These are phyloP conservation scores for Microcyclospora tardicrescens DNA, from an alignment of 2,329 filamentous ascomycete species.

Conservation along the genomic window DNA sequence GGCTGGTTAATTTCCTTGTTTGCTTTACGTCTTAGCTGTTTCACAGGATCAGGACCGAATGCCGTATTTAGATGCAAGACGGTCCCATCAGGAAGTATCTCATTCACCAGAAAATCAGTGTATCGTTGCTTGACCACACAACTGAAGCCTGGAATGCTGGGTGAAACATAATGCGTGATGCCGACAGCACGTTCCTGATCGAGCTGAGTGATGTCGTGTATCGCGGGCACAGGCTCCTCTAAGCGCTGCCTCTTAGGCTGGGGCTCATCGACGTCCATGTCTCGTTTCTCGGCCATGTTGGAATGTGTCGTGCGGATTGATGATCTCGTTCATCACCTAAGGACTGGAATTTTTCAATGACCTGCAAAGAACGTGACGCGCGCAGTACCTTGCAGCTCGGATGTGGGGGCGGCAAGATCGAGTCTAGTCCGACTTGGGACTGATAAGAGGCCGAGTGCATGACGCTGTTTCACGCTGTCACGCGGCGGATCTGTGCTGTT, in stretches of 20 bases:
- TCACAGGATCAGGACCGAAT: neutral
- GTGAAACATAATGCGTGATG: slow-evolving; percentile 51
- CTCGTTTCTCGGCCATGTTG: slow-evolving; percentile 6
- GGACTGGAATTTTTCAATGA: too few relatives aligned
- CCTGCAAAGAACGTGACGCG: too few relatives aligned
- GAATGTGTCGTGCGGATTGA: too few relatives aligned
- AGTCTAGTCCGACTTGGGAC: too few relatives aligned
- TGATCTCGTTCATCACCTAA: too few relatives aligned
- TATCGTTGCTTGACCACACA: slow-evolving; percentile 64
- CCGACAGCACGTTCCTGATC: slow-evolving; percentile 37
- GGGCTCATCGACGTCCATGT: slow-evolving; percentile 2
- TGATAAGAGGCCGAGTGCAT: too few relatives aligned
- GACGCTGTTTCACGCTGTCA: too few relatives aligned
- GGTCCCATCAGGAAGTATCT: slow-evolving; percentile 62
- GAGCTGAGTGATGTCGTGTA: neutral
- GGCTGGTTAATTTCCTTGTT: slow-evolving; percentile 7
- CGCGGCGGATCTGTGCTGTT: too few relatives aligned
- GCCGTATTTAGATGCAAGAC: slow-evolving; percentile 58
- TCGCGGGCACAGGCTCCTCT: neutral
- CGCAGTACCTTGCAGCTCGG: too few relatives aligned
- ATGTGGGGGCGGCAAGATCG: too few relatives aligned
- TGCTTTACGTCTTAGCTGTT: neutral
- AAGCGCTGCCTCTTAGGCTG: neutral
- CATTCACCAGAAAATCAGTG: slow-evolving; percentile 86
- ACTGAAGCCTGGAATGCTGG: slow-evolving; percentile 44